These are phyloP conservation scores for Vanilla planifolia DNA, from an alignment of 106 monocot genomes.

Conservation along the genomic window DNA sequence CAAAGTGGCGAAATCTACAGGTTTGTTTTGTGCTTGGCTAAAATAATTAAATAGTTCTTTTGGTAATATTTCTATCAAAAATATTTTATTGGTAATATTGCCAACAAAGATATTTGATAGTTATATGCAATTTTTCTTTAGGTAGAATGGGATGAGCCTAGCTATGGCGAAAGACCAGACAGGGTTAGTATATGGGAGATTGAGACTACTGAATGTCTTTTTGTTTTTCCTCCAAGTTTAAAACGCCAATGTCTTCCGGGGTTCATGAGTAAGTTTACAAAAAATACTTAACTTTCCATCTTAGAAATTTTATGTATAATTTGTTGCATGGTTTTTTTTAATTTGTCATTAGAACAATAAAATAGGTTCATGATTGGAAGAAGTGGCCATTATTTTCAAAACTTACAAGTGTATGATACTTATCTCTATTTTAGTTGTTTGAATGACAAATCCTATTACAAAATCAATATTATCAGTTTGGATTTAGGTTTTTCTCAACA, in stretches of 20 bases:
- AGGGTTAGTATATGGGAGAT: slow-evolving; percentile 96
- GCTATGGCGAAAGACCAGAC: slow-evolving; percentile 69
- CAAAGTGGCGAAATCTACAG: slow-evolving; percentile 95
- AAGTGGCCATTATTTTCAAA: too few species aligned
- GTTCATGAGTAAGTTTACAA: slow-evolving; percentile 31
- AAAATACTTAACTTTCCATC: neutral
- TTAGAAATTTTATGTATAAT: neutral
- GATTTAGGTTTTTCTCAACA: too few species aligned
- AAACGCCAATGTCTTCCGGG: slow-evolving; percentile 59
- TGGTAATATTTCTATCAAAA: too few species aligned
- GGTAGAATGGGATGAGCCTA: slow-evolving; percentile 98
- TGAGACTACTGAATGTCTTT: slow-evolving; percentile 71
- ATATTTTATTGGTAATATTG: too few species aligned
- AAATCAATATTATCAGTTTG: too few species aligned
- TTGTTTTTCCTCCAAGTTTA: slow-evolving; percentile 46
- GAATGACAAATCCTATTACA: too few species aligned
- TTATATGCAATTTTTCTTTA: slow-evolving; percentile 16
- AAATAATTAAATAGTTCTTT: too few species aligned
- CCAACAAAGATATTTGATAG: too few species aligned
- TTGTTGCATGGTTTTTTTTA: neutral
- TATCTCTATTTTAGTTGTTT: too few species aligned
- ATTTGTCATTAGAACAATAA: neutral
- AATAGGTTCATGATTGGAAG: too few species aligned
- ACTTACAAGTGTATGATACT: too few species aligned
- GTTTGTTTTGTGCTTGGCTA: slow-evolving; percentile 14